Conservation (phyloP, 202 grass and related monocot species). For the Saccharum hybrid region DNA sequence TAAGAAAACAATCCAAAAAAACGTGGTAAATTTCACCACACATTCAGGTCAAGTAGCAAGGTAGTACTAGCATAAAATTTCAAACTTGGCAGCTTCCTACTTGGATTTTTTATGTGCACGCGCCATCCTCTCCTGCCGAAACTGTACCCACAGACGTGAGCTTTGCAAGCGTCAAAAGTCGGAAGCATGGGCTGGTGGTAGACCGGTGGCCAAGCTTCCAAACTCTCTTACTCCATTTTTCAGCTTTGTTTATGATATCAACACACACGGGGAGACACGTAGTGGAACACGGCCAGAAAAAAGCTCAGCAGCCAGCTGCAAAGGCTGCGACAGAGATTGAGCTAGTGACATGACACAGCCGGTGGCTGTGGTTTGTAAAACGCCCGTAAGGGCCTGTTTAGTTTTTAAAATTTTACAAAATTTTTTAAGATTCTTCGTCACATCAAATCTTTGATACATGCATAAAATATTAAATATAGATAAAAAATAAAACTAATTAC, state of each 20-base stretch:
- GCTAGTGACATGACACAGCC: not conserved
- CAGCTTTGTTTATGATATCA: too few relatives aligned
- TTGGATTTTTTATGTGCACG: not conserved
- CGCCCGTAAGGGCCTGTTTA: not conserved
- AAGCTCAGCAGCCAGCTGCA: conserved; percentile 30
- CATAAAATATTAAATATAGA: too few relatives aligned
- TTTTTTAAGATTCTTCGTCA: too few relatives aligned
- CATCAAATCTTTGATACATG: too few relatives aligned
- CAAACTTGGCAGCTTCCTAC: not conserved
- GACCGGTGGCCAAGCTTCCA: not conserved
- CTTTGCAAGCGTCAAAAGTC: not conserved
- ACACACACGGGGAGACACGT: too few relatives aligned
- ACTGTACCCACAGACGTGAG: not conserved
- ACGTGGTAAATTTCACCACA: not conserved
- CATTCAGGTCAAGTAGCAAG: not conserved
- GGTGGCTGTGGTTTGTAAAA: not conserved
- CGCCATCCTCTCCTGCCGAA: not conserved
- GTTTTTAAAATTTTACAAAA: too few relatives aligned
- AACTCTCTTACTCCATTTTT: not conserved
- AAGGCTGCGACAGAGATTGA: conserved; percentile 36
- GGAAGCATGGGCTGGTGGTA: not conserved
- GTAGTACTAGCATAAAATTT: not conserved
- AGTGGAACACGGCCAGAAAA: conserved; percentile 42
- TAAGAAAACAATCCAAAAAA: not conserved
- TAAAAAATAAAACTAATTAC: too few relatives aligned